Base-by-base conservation (phyloP, 1,139 yeast genomes). In the Pichia sp. region DNA sequence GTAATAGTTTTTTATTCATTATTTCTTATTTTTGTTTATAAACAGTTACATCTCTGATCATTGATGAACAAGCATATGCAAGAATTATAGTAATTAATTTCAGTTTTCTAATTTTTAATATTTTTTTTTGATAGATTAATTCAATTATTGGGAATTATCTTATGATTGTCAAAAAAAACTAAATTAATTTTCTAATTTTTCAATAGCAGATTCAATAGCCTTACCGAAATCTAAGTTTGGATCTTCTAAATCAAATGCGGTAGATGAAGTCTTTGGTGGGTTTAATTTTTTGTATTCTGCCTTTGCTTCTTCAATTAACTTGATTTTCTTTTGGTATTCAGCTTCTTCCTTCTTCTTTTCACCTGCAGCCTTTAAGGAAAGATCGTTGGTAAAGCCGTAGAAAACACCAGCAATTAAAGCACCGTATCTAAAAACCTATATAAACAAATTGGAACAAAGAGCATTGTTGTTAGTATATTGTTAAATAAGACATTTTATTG, bases 301-400 rank as follows among this genome's bases (percentile, higher is more conserved):
- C 74, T 87, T 89, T 56, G 97, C 97, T 66, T 87, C 82, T 48
- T 74, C 79, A 62, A 92, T 86, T 64, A 89, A 78, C 61, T 82
- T 79, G 67, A 80, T 80, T 68, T 87, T 80, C 56, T 76, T 72
- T 55, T 78, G 74, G 68, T 73, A 86, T 52, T 78, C 80, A 41
- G 68, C 70, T 47, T 74, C 73, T 57, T 79, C 84, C 49, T 73
- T 75, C 62, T 76, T 71, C 62, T 75, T 73, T 44, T 67, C 70
- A 51, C 83, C 89, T 46, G 73, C 72, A 32, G 76, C 63, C 59
- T 82, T 80, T 60, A 89, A 75, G 47, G 76, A 69, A 61, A 76
- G 71, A 70, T 94, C 85, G 74, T 87, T 96, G 68, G 77, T 75
- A 57, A 90, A 87, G 57, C 98, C 98, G 70, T 87, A 87, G 51